Evolutionary conservation across 192 early-diverging fungal genomes (phyloP), one percentile per base, ranked within the genome.

Genomic region (Phlyctochytrium planicorne): DNA sequence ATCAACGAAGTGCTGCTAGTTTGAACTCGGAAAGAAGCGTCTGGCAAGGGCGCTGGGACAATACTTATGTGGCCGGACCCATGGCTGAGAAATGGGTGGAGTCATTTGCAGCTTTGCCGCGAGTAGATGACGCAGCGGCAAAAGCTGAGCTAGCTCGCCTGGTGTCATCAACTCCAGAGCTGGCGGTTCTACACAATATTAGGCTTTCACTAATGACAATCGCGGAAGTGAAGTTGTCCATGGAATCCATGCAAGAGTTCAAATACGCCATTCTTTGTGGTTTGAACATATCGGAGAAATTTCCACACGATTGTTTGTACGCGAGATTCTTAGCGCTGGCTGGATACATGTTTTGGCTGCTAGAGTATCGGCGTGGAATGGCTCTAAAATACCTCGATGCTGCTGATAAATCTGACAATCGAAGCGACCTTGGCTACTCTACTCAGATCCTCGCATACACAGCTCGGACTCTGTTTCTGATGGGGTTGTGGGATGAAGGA

Each of bases 281-380:
- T 2, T 53, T 81, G 10, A 82, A 82, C 59, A 34, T 82, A 3
- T 79, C 60, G 1, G 77, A 84, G 34, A 27, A 63, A 30, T 80
- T 80, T 61, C 70, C 75, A 47, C n/a, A 52, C 24, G 80, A 78
- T 34, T 34, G 59, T 16, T 32, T 74, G 12, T 83, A 79, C 60
- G 69, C 64, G 24, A 66, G 63, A 36, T 81, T 79, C n/a, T 40
- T 68, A 10, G 69, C 80, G 1, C 29, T 75, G 40, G 32, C 63
- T 14, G 78, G 77, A 27, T 47, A 33, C 20, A 40, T 57, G 6
- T 60, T 76, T 25, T 76, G 75, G 75, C 2, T 73, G 31, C 40
- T 33, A 20, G 65, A 72, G 25, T 24, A 55, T 24, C 37, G 36
- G 59, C 25, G 56, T 61, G 59, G 16, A 25, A 29, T 72, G 0